phyloP scores from a whole-genome alignment of 768 basidiomycete genomes.

The Russula earlei region DNA sequence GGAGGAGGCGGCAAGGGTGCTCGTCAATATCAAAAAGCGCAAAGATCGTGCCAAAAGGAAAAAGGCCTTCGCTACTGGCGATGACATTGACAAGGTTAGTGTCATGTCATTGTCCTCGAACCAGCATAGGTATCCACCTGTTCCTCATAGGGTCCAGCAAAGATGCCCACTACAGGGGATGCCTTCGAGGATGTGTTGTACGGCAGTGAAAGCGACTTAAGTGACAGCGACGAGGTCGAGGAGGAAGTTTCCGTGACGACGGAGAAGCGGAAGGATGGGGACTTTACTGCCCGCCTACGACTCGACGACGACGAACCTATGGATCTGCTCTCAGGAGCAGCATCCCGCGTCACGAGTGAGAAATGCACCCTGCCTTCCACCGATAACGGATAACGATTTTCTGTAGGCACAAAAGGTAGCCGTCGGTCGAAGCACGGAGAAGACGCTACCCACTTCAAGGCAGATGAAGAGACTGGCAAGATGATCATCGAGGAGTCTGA shows the following conservation, averaged over 20 bases:
- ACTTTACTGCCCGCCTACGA: constrained; percentile 56
- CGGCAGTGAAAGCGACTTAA: constrained; percentile 88
- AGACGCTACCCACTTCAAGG: constrained; percentile 81
- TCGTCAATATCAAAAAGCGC: constrained; percentile 90
- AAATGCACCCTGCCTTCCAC: background rate
- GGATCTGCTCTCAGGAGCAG: constrained; percentile 82
- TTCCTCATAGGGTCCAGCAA: constrained; percentile 30
- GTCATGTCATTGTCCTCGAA: constrained; percentile 20
- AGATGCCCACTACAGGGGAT: constrained; percentile 49
- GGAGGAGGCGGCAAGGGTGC: constrained; percentile 79
- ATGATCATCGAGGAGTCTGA: constrained; percentile 63
- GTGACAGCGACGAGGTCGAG: constrained; percentile 58
- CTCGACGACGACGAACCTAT: constrained; percentile 90
- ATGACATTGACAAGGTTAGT: constrained; percentile 50
- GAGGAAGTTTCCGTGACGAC: constrained; percentile 28
- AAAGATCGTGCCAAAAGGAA: constrained; percentile 91
- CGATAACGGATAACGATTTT: background rate
- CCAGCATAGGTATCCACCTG: background rate
- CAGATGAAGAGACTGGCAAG: constrained; percentile 72
- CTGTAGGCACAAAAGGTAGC: constrained; percentile 34
- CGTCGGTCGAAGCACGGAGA: constrained; percentile 73
- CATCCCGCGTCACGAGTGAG: constrained; percentile 62
- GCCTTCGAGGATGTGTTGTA: constrained; percentile 97
- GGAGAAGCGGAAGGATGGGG: constrained; percentile 31
- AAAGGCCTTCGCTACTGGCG: constrained; percentile 47